A percentile compares a stretch with the other conserved stretches of the same genome.
These are phyloP conservation scores for Persicaria maculosa DNA, from an alignment of 148 eudicot species.

Conservation along the genomic window DNA sequence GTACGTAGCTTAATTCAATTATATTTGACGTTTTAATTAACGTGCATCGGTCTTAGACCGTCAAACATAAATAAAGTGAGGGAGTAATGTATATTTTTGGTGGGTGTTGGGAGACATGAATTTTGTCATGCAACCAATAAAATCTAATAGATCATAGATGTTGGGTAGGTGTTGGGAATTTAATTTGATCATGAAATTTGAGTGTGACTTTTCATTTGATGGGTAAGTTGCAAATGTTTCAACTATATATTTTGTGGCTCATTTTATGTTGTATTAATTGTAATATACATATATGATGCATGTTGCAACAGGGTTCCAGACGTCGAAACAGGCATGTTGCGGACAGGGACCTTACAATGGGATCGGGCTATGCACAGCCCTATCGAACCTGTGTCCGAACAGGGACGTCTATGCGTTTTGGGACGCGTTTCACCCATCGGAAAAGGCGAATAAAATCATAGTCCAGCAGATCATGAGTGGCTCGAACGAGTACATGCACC, in stretches of 20 bases:
- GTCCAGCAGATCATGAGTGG: conserved; percentile 53
- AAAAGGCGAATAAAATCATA: conserved; percentile 47
- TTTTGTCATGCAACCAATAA: conserved; percentile 5
- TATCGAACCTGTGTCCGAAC: conserved; percentile 48
- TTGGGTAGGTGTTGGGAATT: not conserved
- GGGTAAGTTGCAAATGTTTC: not conserved
- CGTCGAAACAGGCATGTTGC: conserved; percentile 62
- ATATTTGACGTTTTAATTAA: no score
- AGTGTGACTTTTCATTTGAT: not conserved
- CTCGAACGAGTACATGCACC: conserved; percentile 46
- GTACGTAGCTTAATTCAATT: conserved; percentile 19
- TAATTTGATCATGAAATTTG: not conserved
- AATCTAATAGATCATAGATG: not conserved
- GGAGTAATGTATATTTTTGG: not conserved
- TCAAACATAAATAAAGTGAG: no score
- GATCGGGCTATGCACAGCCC: conserved; percentile 42
- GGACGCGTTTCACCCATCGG: conserved; percentile 75
- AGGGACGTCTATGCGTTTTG: conserved; percentile 57
- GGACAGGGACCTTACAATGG: conserved; percentile 88
- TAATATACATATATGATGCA: not conserved
- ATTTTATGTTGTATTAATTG: no score
- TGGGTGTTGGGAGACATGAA: not conserved
- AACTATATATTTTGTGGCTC: no score
- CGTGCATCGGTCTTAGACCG: no score
- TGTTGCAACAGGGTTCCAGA: conserved; percentile 41